Conservation (phyloP, 169 alveolate genomes). For the Cystoisospora suis region DNA sequence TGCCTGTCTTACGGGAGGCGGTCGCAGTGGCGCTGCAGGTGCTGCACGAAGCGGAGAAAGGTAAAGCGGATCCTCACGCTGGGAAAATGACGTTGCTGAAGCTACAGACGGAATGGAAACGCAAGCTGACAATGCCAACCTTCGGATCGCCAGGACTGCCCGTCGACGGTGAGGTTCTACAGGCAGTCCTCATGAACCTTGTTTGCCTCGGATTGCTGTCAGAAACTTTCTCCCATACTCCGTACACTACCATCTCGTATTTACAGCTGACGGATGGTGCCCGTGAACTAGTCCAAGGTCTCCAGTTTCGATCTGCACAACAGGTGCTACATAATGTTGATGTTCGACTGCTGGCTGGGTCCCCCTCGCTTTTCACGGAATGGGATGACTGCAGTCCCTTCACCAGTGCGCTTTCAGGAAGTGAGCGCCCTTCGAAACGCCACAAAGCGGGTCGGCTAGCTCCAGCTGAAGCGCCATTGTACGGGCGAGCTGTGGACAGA, state of each 20-base stretch:
- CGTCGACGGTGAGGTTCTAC: constrained; percentile 35
- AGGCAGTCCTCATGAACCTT: constrained; percentile 42
- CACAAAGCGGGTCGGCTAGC: too few relatives aligned
- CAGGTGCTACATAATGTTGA: not conserved
- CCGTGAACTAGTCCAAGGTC: not conserved
- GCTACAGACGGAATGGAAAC: constrained; percentile 48
- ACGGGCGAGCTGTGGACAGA: too few relatives aligned
- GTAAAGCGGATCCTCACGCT: not conserved
- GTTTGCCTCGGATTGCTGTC: not conserved
- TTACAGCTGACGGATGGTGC: not conserved
- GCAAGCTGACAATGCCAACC: not conserved
- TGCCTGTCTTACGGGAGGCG: constrained; percentile 25
- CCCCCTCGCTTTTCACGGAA: not conserved
- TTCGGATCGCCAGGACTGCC: constrained; percentile 6
- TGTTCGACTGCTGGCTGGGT: not conserved
- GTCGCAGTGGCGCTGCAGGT: not conserved
- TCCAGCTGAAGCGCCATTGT: too few relatives aligned
- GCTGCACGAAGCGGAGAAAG: not conserved
- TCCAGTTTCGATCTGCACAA: not conserved
- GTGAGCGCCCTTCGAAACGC: too few relatives aligned
- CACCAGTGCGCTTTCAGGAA: too few relatives aligned
- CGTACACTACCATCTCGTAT: constrained; percentile 37
- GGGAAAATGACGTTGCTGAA: constrained; percentile 43
- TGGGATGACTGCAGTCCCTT: constrained; percentile 31
- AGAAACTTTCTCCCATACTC: constrained; percentile 44